Evolutionary conservation across 2,329 filamentous ascomycete genomes (phyloP).

Genomic region (Penicillium decumbens): DNA sequence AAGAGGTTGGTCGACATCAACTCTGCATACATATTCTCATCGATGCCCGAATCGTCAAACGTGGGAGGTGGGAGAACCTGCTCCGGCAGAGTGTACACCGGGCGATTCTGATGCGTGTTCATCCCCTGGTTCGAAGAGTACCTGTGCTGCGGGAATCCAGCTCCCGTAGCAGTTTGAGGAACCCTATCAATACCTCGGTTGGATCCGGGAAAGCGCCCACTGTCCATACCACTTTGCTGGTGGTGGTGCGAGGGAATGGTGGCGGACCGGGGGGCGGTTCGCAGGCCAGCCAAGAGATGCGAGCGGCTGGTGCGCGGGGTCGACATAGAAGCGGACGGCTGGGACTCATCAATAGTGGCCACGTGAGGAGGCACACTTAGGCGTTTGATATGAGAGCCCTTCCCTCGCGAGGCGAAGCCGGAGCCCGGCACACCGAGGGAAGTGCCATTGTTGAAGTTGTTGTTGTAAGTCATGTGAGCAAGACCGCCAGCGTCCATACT

Average conservation of each 20-base stretch:
- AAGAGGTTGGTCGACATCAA: slow-evolving; percentile 87
- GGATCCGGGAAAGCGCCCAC: slow-evolving; percentile 45
- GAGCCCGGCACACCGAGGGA: slow-evolving; percentile 71
- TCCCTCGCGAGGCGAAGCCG: slow-evolving; percentile 79
- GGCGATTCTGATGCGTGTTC: slow-evolving; percentile 45
- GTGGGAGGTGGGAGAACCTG: slow-evolving; percentile 68
- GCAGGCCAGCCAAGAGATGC: slow-evolving; percentile 85
- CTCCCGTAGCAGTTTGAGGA: slow-evolving; percentile 57
- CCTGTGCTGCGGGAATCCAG: slow-evolving; percentile 49
- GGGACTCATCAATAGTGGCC: slow-evolving; percentile 59
- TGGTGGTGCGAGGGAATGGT: slow-evolving; percentile 64
- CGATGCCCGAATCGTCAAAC: slow-evolving; percentile 71
- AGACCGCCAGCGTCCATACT: slow-evolving; percentile 93
- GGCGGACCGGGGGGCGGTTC: slow-evolving; percentile 85
- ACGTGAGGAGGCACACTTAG: slow-evolving; percentile 74
- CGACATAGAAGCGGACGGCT: slow-evolving; percentile 63
- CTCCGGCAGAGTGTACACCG: slow-evolving; percentile 68
- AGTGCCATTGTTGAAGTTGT: slow-evolving; percentile 60
- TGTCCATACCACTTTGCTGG: slow-evolving; percentile 49
- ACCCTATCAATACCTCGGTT: slow-evolving; percentile 46
- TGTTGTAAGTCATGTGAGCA: slow-evolving; percentile 96
- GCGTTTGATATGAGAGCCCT: slow-evolving; percentile 84
- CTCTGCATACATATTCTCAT: slow-evolving; percentile 81
- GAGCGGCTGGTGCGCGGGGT: slow-evolving; percentile 92
- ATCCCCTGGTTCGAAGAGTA: slow-evolving; percentile 30